Evolutionary conservation across 176 grass and related monocot genomes (phyloP).

Genomic region (Coix lacrymajobi): DNA sequence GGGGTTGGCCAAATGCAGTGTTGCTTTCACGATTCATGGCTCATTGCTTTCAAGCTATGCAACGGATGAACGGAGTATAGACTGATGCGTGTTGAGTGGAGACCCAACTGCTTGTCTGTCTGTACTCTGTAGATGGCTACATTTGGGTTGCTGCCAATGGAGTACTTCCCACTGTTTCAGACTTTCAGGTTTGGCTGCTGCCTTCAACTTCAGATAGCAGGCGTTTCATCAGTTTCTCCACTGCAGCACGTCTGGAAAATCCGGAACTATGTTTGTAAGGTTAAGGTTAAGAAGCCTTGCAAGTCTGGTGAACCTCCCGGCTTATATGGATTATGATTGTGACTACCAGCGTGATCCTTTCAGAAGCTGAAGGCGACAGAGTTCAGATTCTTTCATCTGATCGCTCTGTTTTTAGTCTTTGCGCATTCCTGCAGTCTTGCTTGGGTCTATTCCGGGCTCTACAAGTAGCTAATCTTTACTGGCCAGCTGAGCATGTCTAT

Average conservation of each 20-base stretch:
- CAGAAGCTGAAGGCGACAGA: too few species aligned
- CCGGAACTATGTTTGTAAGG: neutral
- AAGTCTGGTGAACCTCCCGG: neutral
- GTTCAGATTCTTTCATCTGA: too few species aligned
- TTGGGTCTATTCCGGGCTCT: neutral
- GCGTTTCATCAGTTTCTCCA: neutral
- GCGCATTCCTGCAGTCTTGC: neutral
- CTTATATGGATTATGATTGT: neutral
- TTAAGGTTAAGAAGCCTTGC: neutral
- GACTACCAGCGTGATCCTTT: neutral
- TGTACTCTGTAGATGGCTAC: neutral
- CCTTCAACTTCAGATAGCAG: neutral
- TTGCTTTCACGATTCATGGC: conserved; percentile 7
- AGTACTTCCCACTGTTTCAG: neutral
- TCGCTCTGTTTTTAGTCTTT: too few species aligned
- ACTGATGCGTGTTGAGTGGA: neutral
- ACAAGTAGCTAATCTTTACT: neutral
- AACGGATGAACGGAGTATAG: neutral
- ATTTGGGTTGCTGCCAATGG: neutral
- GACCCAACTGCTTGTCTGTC: neutral
- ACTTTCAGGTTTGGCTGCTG: neutral
- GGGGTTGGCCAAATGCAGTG: neutral
- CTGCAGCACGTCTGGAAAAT: neutral
- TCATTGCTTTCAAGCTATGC: conserved; percentile 1
- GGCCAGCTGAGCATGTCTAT: neutral